Percentiles rank a stretch among this genome's conserved stretches.
Evolutionary conservation across 2,329 filamentous ascomycete genomes (phyloP).

Genomic region (Trichoderma asperellum): DNA sequence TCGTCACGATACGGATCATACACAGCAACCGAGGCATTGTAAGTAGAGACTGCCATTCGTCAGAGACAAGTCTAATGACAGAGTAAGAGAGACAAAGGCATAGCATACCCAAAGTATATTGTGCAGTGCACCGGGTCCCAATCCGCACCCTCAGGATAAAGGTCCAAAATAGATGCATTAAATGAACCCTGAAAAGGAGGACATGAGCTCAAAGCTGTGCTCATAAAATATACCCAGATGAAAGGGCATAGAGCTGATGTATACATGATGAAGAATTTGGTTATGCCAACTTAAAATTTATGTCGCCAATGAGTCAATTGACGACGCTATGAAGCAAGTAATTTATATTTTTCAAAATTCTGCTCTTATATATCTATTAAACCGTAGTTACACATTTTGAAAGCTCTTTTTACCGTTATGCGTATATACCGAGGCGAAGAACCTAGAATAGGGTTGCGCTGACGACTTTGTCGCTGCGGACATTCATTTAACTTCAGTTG

Average conservation of each 20-base stretch:
- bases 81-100: neutral
- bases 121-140: slow-evolving; percentile 5
- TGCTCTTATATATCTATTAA: neutral
- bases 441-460: neutral
- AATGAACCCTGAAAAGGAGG: neutral
- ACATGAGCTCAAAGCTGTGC: neutral
- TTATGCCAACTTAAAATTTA: neutral
- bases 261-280: neutral
- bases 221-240: neutral
- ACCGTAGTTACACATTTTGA: neutral
- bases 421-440: neutral
- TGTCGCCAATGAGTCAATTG: neutral
- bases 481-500: neutral
- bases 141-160: neutral
- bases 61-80: neutral
- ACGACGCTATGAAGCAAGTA: neutral
- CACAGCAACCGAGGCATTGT: slow-evolving; percentile 2
- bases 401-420: neutral
- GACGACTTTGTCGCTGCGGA: neutral
- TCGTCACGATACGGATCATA: neutral
- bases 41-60: neutral
- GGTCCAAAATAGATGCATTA: neutral
- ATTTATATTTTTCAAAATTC: neutral
- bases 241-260: neutral
- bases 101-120: slow-evolving; percentile 14